Evolutionary conservation across 2,329 filamentous ascomycete species (phyloP).

Genomic region (Mollisia scopiformis): DNA sequence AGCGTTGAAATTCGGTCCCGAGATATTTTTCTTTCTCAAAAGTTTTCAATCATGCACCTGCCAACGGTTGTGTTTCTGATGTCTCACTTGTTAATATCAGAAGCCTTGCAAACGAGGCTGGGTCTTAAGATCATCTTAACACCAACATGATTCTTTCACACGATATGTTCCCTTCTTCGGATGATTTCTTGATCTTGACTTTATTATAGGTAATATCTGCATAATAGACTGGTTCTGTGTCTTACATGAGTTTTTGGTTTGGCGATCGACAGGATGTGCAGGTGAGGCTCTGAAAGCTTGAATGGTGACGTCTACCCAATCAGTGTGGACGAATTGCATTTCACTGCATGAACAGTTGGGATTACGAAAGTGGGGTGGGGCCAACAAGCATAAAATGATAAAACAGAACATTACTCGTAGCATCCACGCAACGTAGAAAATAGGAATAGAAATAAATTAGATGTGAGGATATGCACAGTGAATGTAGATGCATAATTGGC

Average conservation of each 20-base stretch:
- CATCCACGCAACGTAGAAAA: neutral
- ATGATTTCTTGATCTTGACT: neutral
- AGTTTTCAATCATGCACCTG: neutral
- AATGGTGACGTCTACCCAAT: conserved; percentile 11
- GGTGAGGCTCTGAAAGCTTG: conserved; percentile 13
- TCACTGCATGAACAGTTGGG: neutral
- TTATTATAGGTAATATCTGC: neutral
- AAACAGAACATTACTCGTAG: neutral
- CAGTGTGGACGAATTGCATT: neutral
- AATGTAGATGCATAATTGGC: neutral
- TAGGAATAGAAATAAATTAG: neutral
- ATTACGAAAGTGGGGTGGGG: neutral
- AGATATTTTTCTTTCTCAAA: neutral
- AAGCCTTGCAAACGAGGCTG: neutral
- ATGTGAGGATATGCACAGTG: neutral
- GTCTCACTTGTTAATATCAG: neutral
- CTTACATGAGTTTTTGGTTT: neutral
- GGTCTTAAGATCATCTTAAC: neutral
- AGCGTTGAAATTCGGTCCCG: neutral
- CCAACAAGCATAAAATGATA: neutral
- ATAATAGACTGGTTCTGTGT: neutral
- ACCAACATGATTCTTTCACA: neutral
- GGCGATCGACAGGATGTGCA: neutral
- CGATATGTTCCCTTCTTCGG: neutral
- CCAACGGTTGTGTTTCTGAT: neutral